A percentile compares a stretch with the other conserved stretches of the same genome.
Evolutionary conservation across 352 stramenopile genomes (phyloP).

Genomic region (Globisporangium acanthophoron): DNA sequence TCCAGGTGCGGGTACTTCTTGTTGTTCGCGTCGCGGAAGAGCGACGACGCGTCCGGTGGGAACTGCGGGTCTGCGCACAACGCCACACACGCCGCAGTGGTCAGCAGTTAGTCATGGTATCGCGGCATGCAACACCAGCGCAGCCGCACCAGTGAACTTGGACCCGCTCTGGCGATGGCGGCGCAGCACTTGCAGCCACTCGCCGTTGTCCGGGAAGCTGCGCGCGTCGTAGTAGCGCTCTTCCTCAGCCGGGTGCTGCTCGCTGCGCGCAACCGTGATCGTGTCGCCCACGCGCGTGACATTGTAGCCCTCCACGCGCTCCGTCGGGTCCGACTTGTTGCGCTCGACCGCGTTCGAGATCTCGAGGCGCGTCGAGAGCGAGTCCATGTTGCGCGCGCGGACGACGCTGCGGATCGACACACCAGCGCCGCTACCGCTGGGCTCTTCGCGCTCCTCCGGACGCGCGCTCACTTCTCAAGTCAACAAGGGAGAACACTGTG

Average conservation of each 20-base stretch:
- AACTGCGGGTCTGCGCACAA: slow-evolving; percentile 56
- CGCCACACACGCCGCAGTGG: neutral
- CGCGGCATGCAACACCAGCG: neutral
- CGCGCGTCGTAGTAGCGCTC: slow-evolving; percentile 68
- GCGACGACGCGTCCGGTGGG: slow-evolving; percentile 53
- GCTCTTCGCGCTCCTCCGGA: slow-evolving; percentile 43
- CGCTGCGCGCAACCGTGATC: slow-evolving; percentile 67
- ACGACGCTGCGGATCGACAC: slow-evolving; percentile 51
- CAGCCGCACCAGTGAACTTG: slow-evolving; percentile 58
- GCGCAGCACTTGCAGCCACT: slow-evolving; percentile 74
- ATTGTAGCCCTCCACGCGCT: slow-evolving; percentile 67
- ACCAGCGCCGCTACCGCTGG: slow-evolving; percentile 53
- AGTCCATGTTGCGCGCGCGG: slow-evolving; percentile 67
- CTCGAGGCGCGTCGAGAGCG: slow-evolving; percentile 54
- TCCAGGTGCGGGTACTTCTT: slow-evolving; percentile 71
- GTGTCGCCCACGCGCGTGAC: slow-evolving; percentile 65
- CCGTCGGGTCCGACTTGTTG: slow-evolving; percentile 46
- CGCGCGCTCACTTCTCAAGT: slow-evolving; percentile 24
- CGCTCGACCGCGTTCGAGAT: slow-evolving; percentile 68
- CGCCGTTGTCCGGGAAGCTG: slow-evolving; percentile 56
- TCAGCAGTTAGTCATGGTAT: neutral
- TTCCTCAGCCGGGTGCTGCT: slow-evolving; percentile 44
- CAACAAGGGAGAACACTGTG: neutral
- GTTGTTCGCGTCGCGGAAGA: slow-evolving; percentile 59
- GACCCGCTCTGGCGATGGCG: slow-evolving; percentile 60